Evolutionary conservation across 495 filamentous ascomycete species (phyloP), one percentile per base, ranked within the genome.

Genomic region (Tuber aestivum): DNA sequence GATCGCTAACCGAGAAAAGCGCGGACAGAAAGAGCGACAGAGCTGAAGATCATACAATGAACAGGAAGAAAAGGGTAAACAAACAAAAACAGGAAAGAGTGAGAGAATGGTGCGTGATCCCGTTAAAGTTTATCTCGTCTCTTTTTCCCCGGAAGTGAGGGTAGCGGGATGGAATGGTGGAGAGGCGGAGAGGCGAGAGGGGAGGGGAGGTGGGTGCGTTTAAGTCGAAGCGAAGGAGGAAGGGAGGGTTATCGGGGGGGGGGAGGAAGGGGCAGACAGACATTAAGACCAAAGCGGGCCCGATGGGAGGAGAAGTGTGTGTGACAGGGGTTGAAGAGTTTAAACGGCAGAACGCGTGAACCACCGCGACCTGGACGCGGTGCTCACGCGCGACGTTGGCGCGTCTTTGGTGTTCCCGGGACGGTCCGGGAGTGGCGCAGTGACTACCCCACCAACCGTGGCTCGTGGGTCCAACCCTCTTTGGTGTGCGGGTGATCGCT

Each of bases 81-180:
- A 65, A 65, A 35, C 27, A 35, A 42, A n/a, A 69, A 71, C 68
- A 71, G 20, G 42, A 5, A 12, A 20, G n/a, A 27, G 41, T 18
- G 32, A n/a, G 5, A 56, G 20, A 32, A 74, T 73, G n/a, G n/a
- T n/a, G n/a, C 41, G 71, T 48, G 38, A 78, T 78, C 44, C 78
- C 44, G 50, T 71, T 70, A 32, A 61, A 4, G 50, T 61, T 61
- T 61, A 61, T 61, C 50, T 61, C 12, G 9, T 18, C 32, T 65
- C 27, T 18, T 65, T 65, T 65, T 14, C 56, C 56, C 3, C 3
- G 9, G n/a, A 56, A 27, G 50, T 32, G 56, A 35, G 35, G 27
- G 56, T 65, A 65, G 27, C 27, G 56, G 10, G 56, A 65, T 35
- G 56, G 35, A 32, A 65, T 35, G 27, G 56, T 18, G 56, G 27